Evolutionary conservation across 768 basidiomycete genomes (phyloP), one percentile per base, ranked within the genome.

Genomic region (Phanerochaete carnosa): DNA sequence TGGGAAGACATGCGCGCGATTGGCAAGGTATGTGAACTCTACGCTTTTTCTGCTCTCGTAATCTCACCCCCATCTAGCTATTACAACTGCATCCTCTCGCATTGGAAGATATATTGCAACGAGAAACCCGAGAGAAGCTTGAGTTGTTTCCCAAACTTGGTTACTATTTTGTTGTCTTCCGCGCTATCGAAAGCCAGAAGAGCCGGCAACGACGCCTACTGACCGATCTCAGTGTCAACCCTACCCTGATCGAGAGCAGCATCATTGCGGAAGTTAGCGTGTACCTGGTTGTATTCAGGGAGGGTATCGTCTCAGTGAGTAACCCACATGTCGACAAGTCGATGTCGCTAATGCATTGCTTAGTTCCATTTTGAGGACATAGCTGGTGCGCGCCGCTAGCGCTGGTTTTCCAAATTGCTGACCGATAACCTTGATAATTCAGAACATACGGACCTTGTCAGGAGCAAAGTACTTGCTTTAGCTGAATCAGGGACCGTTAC

Each of bases 281-380:
- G n/a, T 97, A 96, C 73, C 74, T 98, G 26, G 83, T 92, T 3
- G 90, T 97, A 12, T 95, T 96, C 69, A 83, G 85, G 19, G 92
- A 93, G 68, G 95, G 95, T 8, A 88, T 98, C 61, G 88, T 87
- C 66, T 81, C 84, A 46, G 89, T 90, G 64, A 66, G 86, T 78
- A 15, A n/a, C 43, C 30, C 30, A 13, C 26, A 26, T 47, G 16
- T 50, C 12, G 37, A 5, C 7, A 50, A 30, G 5, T 8, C 6
- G 23, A 32, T 15, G 26, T 39, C 35, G 22, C 28, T 39, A 26
- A 45, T 19, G 46, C 26, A 45, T 13, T 33, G 29, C 43, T 39
- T 66, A 94, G 94, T 96, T 97, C 70, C 94, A 95, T 76, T 95
- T 90, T 68, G 88, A 89, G 52, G 90, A 95, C 68, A 86, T 94